Percentiles rank a stretch among this genome's conserved stretches.
phyloP scores from a whole-genome alignment of 768 basidiomycete species.

The Mycena vitilis region DNA sequence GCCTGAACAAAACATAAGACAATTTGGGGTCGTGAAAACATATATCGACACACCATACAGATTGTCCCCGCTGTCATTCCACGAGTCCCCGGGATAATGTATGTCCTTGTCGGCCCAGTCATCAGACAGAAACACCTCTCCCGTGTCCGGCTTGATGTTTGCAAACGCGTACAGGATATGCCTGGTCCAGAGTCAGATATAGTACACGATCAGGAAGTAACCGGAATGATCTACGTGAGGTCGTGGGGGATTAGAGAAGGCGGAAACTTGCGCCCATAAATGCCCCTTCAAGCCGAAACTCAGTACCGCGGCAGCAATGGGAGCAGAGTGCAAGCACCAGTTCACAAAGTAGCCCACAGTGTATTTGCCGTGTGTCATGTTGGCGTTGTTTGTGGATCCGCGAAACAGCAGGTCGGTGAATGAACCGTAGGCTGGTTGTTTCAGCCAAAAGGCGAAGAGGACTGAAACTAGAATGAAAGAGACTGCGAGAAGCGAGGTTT shows the following conservation, averaged over 20 bases:
- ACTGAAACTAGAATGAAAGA: conserved; percentile 19
- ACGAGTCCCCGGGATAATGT: conserved; percentile 94
- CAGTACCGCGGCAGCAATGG: conserved; percentile 2
- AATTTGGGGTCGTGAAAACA: background rate
- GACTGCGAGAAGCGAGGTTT: conserved; percentile 4
- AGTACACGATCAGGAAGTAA: background rate
- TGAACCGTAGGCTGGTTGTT: conserved; percentile 11
- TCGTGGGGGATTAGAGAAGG: conserved; percentile 88
- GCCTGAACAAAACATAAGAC: conserved; percentile 43
- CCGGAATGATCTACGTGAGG: conserved; percentile 74
- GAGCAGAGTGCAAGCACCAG: conserved; percentile 56
- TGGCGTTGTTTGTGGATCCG: conserved; percentile 39
- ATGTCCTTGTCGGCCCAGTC: conserved; percentile 97
- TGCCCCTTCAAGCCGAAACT: conserved; percentile 70
- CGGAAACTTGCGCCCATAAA: conserved; percentile 93
- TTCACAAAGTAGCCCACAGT: conserved; percentile 89
- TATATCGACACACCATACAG: conserved; percentile 66
- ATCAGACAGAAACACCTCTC: conserved; percentile 91
- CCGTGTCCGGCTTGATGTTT: conserved; percentile 83
- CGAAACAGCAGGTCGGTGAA: conserved; percentile 16
- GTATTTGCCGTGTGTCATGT: conserved; percentile 66
- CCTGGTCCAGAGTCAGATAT: conserved; percentile 49
- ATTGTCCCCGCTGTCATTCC: conserved; percentile 92
- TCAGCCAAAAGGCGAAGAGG: conserved; percentile 20
- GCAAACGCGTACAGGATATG: conserved; percentile 96